phyloP scores from a whole-genome alignment of 2,329 filamentous ascomycete species.

The Fusarium tanahbumbuense region DNA sequence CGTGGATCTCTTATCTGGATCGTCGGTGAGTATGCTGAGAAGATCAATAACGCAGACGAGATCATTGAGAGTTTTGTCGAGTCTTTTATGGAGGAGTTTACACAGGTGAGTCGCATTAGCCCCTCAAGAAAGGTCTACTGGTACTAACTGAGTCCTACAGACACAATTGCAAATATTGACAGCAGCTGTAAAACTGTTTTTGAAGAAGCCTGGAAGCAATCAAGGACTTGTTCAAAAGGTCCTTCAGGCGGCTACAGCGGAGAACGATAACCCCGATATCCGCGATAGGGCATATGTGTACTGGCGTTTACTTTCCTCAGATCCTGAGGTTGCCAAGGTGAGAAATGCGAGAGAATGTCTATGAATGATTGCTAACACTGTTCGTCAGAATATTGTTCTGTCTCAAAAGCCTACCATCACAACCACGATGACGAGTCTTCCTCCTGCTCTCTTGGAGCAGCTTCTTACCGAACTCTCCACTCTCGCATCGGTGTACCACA shows the following conservation, averaged over 20 bases:
- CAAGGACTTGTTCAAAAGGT: constrained; percentile 95
- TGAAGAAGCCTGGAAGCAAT: constrained; percentile 94
- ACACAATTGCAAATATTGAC: constrained; percentile 98
- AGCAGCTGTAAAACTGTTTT: constrained; percentile 94
- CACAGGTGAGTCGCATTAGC: constrained; percentile 70
- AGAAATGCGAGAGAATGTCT: constrained; percentile 21
- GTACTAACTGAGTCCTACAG: constrained; percentile 56
- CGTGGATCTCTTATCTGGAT: constrained; percentile 97
- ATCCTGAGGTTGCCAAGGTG: constrained; percentile 89
- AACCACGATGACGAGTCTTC: constrained; percentile 91
- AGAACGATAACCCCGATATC: constrained; percentile 98
- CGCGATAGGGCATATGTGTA: constrained; percentile 97
- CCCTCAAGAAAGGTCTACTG: background rate
- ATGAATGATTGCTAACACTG: constrained; percentile 2
- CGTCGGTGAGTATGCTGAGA: constrained; percentile 98
- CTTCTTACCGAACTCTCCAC: constrained; percentile 94
- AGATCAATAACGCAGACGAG: constrained; percentile 98
- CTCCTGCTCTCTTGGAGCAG: constrained; percentile 84
- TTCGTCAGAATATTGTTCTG: constrained; percentile 77
- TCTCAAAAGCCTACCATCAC: constrained; percentile 95
- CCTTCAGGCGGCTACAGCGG: constrained; percentile 88
- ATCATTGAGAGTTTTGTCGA: constrained; percentile 93
- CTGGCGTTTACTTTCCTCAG: constrained; percentile 94
- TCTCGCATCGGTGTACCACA: constrained; percentile 97
- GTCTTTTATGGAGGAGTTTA: constrained; percentile 94